A percentile compares a stretch with the other conserved stretches of the same genome.
phyloP scores from a whole-genome alignment of 73 alveolate species.

The Breviolum minutum region DNA sequence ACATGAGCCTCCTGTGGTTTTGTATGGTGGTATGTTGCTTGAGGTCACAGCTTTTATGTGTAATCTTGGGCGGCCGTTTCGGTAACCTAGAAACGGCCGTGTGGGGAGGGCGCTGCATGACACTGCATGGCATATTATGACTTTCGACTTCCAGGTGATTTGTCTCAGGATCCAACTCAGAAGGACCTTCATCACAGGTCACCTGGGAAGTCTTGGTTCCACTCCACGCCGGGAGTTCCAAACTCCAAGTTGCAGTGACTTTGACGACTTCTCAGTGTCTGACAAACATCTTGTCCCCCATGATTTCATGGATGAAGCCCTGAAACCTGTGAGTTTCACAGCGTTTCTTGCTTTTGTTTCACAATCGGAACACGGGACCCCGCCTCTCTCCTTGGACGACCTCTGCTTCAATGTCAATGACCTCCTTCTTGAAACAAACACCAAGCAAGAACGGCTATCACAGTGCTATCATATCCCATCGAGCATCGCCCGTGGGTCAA shows the following conservation, averaged over 20 bases:
- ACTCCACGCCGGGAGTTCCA: too few relatives aligned
- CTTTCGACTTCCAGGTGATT: background rate
- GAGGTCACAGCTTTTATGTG: background rate
- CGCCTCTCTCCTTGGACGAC: too few relatives aligned
- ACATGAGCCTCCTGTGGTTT: too few relatives aligned
- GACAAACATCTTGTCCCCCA: constrained; percentile 4
- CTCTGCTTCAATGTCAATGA: too few relatives aligned
- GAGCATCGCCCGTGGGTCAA: too few relatives aligned
- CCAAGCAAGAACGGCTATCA: too few relatives aligned
- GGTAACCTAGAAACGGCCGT: background rate
- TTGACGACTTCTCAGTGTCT: background rate
- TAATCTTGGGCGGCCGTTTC: background rate
- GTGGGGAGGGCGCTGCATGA: background rate
- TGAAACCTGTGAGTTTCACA: background rate
- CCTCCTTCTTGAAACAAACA: too few relatives aligned
- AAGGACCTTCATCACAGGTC: background rate
- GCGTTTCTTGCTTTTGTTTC: too few relatives aligned
- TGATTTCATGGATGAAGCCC: background rate
- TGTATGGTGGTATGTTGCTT: background rate
- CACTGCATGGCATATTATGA: background rate
- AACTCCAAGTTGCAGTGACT: too few relatives aligned
- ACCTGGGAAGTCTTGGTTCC: background rate
- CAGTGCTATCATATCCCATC: too few relatives aligned
- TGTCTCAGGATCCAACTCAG: background rate
- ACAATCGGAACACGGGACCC: too few relatives aligned